These are phyloP conservation scores for Sporothrix brasiliensis DNA, from an alignment of 2,329 filamentous ascomycete species.

Conservation along the genomic window DNA sequence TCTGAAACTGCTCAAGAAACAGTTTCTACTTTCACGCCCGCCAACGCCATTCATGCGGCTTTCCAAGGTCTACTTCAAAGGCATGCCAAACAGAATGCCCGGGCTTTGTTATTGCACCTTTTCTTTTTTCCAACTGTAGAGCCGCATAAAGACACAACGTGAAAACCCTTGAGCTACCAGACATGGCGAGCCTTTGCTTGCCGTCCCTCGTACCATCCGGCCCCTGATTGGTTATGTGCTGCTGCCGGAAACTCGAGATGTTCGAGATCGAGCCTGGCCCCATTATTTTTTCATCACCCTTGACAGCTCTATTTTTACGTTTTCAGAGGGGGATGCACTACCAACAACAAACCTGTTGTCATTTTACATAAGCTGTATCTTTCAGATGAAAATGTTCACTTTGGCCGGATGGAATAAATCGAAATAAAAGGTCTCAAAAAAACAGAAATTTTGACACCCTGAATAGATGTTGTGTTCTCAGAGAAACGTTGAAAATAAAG, in stretches of 20 bases:
- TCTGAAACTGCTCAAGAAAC: constrained; percentile 27
- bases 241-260: constrained; percentile 25
- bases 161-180: not conserved
- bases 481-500: not conserved
- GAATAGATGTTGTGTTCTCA: too few species aligned
- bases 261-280: constrained; percentile 22
- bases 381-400: not conserved
- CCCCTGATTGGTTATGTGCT: constrained; percentile 16
- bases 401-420: not conserved
- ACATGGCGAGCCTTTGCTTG: not conserved
- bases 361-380: too few species aligned
- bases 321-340: not conserved
- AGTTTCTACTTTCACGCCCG: not conserved
- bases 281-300: not conserved
- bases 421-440: too few species aligned
- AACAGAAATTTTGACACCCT: too few species aligned
- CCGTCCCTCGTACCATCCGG: not conserved
- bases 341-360: too few species aligned
- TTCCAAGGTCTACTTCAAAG: not conserved
- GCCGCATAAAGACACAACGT: constrained; percentile 16
- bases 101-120: constrained; percentile 1
- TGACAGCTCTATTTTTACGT: constrained; percentile 15
- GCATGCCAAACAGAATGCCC: not conserved
- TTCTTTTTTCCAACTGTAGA: not conserved
- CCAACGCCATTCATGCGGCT: constrained; percentile 4